A percentile compares a stretch with the other conserved stretches of the same genome.
Conservation (phyloP, 768 basidiomycete species). For the Trichaptum fuscoviolaceum region DNA sequence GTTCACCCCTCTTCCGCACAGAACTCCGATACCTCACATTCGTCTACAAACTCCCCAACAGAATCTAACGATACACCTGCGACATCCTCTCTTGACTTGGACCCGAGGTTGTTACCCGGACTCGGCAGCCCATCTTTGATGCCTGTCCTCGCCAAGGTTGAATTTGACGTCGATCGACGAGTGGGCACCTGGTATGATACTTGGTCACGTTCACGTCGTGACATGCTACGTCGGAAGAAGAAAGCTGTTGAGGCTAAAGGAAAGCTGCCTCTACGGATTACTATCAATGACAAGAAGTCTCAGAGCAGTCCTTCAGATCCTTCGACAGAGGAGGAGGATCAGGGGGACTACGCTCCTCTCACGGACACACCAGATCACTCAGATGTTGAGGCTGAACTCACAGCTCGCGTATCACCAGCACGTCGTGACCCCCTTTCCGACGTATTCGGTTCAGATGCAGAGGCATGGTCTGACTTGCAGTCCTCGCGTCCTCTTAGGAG, state of each 20-base stretch:
- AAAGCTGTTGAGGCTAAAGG: not conserved
- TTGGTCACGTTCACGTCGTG: conserved; percentile 66
- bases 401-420: conserved; percentile 32
- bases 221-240: conserved; percentile 1
- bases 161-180: conserved; percentile 85
- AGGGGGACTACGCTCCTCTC: conserved; percentile 24
- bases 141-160: conserved; percentile 88
- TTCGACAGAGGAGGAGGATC: conserved; percentile 25
- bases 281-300: conserved; percentile 15
- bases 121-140: conserved; percentile 59
- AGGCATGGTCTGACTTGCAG: conserved; percentile 55
- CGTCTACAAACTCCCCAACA: conserved; percentile 27
- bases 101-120: conserved; percentile 59
- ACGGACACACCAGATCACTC: conserved; percentile 24
- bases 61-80: conserved; percentile 54
- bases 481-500: conserved; percentile 26
- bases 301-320: conserved; percentile 31
- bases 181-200: conserved; percentile 84
- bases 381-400: conserved; percentile 34
- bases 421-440: conserved; percentile 50
- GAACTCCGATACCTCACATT: conserved; percentile 13
- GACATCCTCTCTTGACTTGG: conserved; percentile 15
- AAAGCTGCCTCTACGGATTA: not conserved
- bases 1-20: conserved; percentile 31
- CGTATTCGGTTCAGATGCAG: conserved; percentile 61